phyloP scores from a whole-genome alignment of 768 basidiomycete species.

The Sutorius australiensis region DNA sequence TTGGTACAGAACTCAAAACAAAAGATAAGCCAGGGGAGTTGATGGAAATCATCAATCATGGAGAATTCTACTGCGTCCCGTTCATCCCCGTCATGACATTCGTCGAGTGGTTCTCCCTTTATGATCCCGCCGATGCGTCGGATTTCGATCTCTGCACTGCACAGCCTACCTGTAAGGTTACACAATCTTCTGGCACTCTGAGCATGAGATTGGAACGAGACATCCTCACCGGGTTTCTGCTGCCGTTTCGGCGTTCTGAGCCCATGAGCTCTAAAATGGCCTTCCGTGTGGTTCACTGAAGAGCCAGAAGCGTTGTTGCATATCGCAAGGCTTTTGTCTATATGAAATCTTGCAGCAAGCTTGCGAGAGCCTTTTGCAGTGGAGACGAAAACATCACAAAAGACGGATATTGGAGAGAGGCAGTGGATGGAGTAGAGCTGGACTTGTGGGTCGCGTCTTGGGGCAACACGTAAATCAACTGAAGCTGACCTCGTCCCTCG shows the following conservation, averaged over 20 bases:
- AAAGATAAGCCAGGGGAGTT: conserved; percentile 13
- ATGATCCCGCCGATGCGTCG: conserved; percentile 14
- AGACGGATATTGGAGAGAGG: conserved; percentile 9
- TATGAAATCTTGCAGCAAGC: conserved; percentile 11
- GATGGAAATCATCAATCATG: conserved; percentile 14
- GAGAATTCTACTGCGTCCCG: neutral
- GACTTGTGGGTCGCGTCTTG: neutral
- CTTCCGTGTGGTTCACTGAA: conserved; percentile 1
- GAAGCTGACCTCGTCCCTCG: conserved; percentile 9
- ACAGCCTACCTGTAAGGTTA: conserved; percentile 4
- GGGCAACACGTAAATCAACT: neutral
- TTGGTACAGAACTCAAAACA: conserved; percentile 6
- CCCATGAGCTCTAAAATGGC: neutral
- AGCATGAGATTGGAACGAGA: neutral
- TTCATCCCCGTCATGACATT: neutral
- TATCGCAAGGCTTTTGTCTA: conserved; percentile 3
- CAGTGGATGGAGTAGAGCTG: conserved; percentile 19
- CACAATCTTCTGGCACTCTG: neutral
- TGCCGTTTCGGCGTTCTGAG: conserved; percentile 9
- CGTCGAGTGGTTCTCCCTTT: neutral
- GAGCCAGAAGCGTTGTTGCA: conserved; percentile 3
- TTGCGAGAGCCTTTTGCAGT: neutral
- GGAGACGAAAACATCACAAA: conserved; percentile 16
- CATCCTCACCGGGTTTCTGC: neutral
- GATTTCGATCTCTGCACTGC: conserved; percentile 12